phyloP scores from a whole-genome alignment of 2,329 filamentous ascomycete genomes.

The Orbilia javanica region DNA sequence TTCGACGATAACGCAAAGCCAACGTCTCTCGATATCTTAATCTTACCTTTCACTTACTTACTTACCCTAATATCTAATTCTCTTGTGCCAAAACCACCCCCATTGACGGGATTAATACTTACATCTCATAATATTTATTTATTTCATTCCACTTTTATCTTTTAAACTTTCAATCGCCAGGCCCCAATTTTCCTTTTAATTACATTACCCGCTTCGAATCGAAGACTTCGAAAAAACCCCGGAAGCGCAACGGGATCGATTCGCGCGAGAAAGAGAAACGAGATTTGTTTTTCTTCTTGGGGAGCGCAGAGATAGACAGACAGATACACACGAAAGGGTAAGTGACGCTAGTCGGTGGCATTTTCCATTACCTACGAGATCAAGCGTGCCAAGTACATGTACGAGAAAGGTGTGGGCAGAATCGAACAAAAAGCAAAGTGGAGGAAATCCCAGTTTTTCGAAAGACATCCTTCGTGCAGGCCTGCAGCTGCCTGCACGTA shows the following conservation, averaged over 20 bases:
- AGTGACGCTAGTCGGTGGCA: slow-evolving; percentile 53
- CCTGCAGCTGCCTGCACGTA: slow-evolving; percentile 57
- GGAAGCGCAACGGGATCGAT: slow-evolving; percentile 50
- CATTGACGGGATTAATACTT: slow-evolving; percentile 6
- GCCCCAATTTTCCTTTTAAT: background rate
- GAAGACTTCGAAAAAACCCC: slow-evolving; percentile 8
- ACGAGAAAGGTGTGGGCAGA: slow-evolving; percentile 25
- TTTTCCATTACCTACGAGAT: slow-evolving; percentile 57
- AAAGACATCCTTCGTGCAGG: slow-evolving; percentile 23
- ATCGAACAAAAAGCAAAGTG: slow-evolving; percentile 42
- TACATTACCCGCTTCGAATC: slow-evolving; percentile 24
- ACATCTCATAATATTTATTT: slow-evolving; percentile 12
- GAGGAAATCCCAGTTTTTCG: slow-evolving; percentile 40
- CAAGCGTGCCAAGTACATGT: slow-evolving; percentile 33
- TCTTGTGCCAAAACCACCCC: slow-evolving; percentile 4
- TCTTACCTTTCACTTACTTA: background rate
- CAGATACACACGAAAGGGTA: slow-evolving; percentile 24
- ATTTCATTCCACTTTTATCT: background rate
- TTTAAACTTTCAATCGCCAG: slow-evolving; percentile 1
- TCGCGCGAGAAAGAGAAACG: slow-evolving; percentile 32
- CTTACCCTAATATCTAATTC: background rate
- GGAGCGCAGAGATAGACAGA: background rate
- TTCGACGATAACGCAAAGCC: background rate
- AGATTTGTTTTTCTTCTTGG: slow-evolving; percentile 2
- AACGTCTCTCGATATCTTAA: background rate